Evolutionary conservation across 345 rosid genomes (phyloP).

Genomic region (Dovyalis caffra): DNA sequence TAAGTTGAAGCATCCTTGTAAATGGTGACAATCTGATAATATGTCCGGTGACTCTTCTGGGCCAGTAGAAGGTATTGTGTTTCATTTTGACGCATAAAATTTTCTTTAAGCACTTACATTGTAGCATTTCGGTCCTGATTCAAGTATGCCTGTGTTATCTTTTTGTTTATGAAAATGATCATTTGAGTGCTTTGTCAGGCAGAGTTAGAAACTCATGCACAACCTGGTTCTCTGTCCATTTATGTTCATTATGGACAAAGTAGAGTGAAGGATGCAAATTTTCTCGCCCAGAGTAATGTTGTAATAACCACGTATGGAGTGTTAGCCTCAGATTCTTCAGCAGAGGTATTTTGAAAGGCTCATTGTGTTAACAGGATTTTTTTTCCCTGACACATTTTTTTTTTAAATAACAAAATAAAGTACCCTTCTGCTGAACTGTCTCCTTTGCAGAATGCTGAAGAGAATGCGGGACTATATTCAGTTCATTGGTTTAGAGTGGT

Average conservation of each 20-base stretch:
- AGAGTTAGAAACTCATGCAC: conserved; percentile 87
- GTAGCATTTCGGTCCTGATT: conserved; percentile 3
- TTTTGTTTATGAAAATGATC: conserved; percentile 10
- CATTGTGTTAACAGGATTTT: conserved; percentile 8
- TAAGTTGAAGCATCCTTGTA: conserved; percentile 47
- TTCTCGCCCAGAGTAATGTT: conserved; percentile 73
- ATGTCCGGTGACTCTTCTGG: conserved; percentile 95
- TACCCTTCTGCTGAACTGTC: background rate
- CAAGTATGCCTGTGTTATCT: background rate
- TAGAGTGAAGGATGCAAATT: conserved; percentile 72
- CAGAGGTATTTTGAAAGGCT: conserved; percentile 55
- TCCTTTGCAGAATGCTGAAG: conserved; percentile 50
- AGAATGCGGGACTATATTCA: conserved; percentile 66
- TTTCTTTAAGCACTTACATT: conserved; percentile 9
- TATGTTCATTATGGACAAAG: conserved; percentile 88
- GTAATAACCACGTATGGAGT: conserved; percentile 96
- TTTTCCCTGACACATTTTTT: background rate
- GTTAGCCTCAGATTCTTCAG: conserved; percentile 76
- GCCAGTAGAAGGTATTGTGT: conserved; percentile 95
- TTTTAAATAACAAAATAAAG: background rate
- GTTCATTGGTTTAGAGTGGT: conserved; percentile 91
- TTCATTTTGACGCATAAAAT: conserved; percentile 12
- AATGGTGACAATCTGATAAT: conserved; percentile 86
- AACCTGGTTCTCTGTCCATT: conserved; percentile 72
- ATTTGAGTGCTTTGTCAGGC: conserved; percentile 57